Evolutionary conservation across 768 basidiomycete species (phyloP).

Genomic region (Suillus discolor): DNA sequence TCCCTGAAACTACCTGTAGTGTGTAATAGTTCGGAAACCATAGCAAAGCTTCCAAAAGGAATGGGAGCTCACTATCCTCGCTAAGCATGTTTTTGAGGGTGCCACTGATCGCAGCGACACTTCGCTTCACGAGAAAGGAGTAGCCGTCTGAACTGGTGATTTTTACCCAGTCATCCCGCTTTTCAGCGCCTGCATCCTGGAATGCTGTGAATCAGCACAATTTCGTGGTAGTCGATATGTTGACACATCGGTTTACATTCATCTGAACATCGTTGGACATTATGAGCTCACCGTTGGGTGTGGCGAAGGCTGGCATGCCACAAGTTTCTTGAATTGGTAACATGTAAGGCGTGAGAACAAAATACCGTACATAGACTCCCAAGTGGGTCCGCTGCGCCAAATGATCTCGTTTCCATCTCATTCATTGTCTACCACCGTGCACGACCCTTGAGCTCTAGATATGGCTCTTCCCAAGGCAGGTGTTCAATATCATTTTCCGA

Average conservation of each 20-base stretch:
- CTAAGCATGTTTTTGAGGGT: conserved; percentile 84
- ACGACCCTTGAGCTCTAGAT: conserved; percentile 20
- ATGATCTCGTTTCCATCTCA: conserved; percentile 11
- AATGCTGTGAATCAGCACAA: conserved; percentile 2
- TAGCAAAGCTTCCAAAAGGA: conserved; percentile 12
- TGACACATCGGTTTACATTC: conserved; percentile 19
- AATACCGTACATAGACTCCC: conserved; percentile 14
- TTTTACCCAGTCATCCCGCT: conserved; percentile 66
- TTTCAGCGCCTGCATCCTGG: conserved; percentile 13
- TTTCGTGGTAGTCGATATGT: neutral
- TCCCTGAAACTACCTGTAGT: conserved; percentile 71
- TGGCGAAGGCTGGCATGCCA: neutral
- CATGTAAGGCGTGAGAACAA: conserved; percentile 22
- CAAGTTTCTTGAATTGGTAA: neutral
- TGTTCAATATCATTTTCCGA: neutral
- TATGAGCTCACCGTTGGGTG: conserved; percentile 7
- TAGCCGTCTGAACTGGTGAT: conserved; percentile 80
- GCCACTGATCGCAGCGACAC: conserved; percentile 75
- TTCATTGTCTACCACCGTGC: conserved; percentile 14
- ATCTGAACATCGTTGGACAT: conserved; percentile 24
- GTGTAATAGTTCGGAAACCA: conserved; percentile 12
- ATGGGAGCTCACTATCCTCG: conserved; percentile 54
- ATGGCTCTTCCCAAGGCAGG: conserved; percentile 42
- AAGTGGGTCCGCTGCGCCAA: neutral
- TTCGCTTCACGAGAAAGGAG: conserved; percentile 76